Evolutionary conservation across 148 eudicot genomes (phyloP), one percentile per base, ranked within the genome.

Genomic region (Nyssa sinensis): DNA sequence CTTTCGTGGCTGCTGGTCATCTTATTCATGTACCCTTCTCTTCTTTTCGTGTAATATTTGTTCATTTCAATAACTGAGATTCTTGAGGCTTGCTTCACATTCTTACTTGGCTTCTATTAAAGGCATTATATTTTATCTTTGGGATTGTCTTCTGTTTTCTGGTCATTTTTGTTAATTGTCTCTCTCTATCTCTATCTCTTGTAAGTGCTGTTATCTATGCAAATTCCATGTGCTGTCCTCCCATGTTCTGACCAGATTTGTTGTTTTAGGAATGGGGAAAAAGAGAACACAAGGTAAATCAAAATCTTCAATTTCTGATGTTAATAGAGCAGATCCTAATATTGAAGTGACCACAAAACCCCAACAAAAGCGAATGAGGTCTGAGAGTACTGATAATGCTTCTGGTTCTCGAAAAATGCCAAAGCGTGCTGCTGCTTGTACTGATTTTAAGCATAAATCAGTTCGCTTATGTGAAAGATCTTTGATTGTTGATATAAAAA

Each of bases 181-280:
- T 61, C 5, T 14, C 17, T 29, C 32, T 28, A 16, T 63, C 8
- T 13, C 4, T 61, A 5, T 13, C 33, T 29, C 64, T 25, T 24
- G 33, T 61, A 61, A 61, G 13, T 37, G 44, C 44, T 37, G 44
- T 51, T 51, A 17, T 51, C n/a, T 51, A 19, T 31, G 67, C 35
- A 64, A 33, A 64, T 19, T 33, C 2, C 67, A 64, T 5, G 14
- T 19, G 27, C 23, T 27, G 19, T 64, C 10, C 10, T 9, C 27
- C 5, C 27, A 34, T 32, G 33, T 64, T 32, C 41, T 64, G 19
- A 64, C 44, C 39, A 30, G 37, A 13, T 55, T 55, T 55, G 59
- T 55, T 55, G 57, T 55, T 55, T 34, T 58, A 71, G 74, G 74
- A 35, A 58, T 71, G 64, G 60, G 60, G 74, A 62, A 58, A 34